Conservation (phyloP, 2,329 filamentous ascomycete species). For the Beauveria brongniartii region DNA sequence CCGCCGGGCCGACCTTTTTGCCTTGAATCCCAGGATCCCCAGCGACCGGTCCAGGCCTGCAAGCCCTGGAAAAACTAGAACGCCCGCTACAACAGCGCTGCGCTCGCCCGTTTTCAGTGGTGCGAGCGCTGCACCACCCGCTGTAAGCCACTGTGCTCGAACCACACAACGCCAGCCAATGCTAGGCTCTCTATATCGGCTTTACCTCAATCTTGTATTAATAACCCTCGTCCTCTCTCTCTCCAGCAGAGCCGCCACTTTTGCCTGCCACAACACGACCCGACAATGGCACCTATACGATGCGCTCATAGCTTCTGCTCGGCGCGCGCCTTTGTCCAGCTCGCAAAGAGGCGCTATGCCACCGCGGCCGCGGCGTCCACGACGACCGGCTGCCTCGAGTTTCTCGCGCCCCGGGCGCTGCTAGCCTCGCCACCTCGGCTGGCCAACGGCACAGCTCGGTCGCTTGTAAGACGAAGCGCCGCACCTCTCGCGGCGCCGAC, state of each 20-base stretch:
- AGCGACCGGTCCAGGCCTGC: too few species aligned
- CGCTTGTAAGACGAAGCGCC: not conserved
- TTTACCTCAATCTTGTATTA: slow-evolving; percentile 7
- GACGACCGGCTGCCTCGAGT: slow-evolving; percentile 26
- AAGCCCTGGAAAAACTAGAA: too few species aligned
- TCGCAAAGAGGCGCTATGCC: slow-evolving; percentile 28
- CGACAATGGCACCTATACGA: slow-evolving; percentile 25
- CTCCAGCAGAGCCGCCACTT: not conserved
- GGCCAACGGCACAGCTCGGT: slow-evolving; percentile 6
- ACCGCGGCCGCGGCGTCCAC: slow-evolving; percentile 18
- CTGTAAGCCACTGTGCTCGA: not conserved
- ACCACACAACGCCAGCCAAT: slow-evolving; percentile 10
- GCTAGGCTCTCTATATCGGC: slow-evolving; percentile 14
- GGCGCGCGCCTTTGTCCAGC: slow-evolving; percentile 33
- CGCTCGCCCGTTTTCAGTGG: not conserved
- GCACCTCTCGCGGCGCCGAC: not conserved
- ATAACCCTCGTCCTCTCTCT: not conserved
- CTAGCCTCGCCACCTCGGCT: slow-evolving; percentile 12
- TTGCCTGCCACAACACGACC: not conserved
- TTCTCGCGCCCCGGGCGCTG: slow-evolving; percentile 29
- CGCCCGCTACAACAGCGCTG: not conserved
- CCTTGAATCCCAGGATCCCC: not conserved
- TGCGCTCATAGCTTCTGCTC: slow-evolving; percentile 33
- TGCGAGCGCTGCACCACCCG: not conserved
- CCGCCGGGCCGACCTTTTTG: not conserved